Percentiles rank a stretch among this genome's conserved stretches.
These are phyloP conservation scores for Gossypium aridum DNA, from an alignment of 441 rosid genomes.

Conservation along the genomic window DNA sequence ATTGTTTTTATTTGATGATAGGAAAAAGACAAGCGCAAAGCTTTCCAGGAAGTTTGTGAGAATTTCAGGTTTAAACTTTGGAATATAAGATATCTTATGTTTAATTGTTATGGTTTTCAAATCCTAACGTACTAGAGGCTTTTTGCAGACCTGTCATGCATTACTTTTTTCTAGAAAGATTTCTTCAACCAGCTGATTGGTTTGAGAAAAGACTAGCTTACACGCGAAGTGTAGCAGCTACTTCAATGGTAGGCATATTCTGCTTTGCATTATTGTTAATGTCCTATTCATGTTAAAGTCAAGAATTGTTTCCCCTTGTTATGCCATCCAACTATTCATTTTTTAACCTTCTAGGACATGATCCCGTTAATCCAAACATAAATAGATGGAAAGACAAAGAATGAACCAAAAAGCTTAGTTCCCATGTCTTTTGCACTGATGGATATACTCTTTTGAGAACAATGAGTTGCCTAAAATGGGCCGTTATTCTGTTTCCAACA, in stretches of 20 bases:
- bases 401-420: conserved; percentile 2
- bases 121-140: conserved; percentile 19
- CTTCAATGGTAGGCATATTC: conserved; percentile 75
- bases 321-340: background rate
- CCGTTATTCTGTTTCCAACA: background rate
- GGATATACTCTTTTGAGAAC: background rate
- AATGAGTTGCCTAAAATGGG: background rate
- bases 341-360: background rate
- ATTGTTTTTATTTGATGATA: conserved; percentile 22
- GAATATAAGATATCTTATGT: conserved; percentile 1
- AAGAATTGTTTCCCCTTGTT: background rate
- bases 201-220: conserved; percentile 98
- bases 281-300: background rate
- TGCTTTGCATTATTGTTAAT: background rate
- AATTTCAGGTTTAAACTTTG: conserved; percentile 75
- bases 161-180: conserved; percentile 88
- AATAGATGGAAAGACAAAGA: background rate
- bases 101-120: conserved; percentile 3
- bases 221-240: conserved; percentile 91
- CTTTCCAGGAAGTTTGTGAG: conserved; percentile 76
- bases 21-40: conserved; percentile 84
- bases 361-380: background rate
- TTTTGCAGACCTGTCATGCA: conserved; percentile 94
- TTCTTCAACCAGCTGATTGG: conserved; percentile 94
- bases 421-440: background rate